Evolutionary conservation across 129 eudicot species (phyloP).

Genomic region (Cynara cardunculus): DNA sequence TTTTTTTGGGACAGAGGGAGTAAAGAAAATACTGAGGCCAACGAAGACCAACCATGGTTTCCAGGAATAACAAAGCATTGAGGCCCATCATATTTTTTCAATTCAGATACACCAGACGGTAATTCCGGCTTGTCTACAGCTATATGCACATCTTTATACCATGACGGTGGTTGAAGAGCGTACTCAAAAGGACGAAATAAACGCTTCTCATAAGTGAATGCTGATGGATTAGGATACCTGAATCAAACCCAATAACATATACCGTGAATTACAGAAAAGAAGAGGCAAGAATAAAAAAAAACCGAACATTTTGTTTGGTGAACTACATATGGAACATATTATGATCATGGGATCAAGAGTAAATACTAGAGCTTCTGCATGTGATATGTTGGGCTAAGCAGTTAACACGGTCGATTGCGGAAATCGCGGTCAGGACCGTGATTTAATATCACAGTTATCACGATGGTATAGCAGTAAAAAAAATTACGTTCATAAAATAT

Average conservation of each 20-base stretch:
- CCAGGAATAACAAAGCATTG: slow-evolving; percentile 97
- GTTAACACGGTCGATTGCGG: too few relatives aligned
- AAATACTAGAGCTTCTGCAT: not conserved
- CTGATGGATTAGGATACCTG: slow-evolving; percentile 98
- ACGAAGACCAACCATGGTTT: slow-evolving; percentile 73
- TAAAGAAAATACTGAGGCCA: not conserved
- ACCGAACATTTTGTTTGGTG: too few relatives aligned
- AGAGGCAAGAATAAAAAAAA: too few relatives aligned
- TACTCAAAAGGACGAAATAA: slow-evolving; percentile 89
- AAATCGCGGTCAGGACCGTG: too few relatives aligned
- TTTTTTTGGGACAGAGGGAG: not conserved
- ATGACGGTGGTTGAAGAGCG: slow-evolving; percentile 88
- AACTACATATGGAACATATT: too few relatives aligned
- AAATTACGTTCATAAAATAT: too few relatives aligned
- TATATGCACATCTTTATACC: slow-evolving; percentile 90
- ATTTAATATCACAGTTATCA: too few relatives aligned
- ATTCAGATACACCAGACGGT: slow-evolving; percentile 66
- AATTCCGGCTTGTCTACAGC: slow-evolving; percentile 94
- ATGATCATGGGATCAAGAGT: not conserved
- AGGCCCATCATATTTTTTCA: slow-evolving; percentile 83
- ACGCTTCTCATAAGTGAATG: slow-evolving; percentile 79
- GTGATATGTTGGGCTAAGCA: too few relatives aligned
- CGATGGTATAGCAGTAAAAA: too few relatives aligned
- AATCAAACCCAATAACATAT: not conserved
- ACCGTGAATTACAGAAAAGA: not conserved